Base-by-base conservation (phyloP, 1,139 yeast species). In the Yamadazyma dushanensis region DNA sequence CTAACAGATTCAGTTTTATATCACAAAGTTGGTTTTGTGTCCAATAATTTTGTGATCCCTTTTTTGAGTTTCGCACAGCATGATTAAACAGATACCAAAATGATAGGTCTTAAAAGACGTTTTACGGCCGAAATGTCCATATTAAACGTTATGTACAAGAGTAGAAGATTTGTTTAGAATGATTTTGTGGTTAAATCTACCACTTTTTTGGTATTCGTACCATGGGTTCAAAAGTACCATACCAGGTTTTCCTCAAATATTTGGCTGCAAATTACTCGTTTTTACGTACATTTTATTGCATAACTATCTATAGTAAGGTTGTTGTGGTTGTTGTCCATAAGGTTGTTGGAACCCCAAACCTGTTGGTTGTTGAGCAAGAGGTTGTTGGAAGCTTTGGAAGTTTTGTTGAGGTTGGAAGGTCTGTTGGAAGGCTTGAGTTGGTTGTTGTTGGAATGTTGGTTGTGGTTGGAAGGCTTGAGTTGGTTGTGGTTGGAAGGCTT, bases 401-500 rank as follows among this genome's bases (percentile, higher is more conserved):
- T n/a, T n/a, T n/a, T n/a, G n/a, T 16, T 25, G 38, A 11, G 34
- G 22, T 7, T 31, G 28, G 2, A 15, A 26, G 18, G 26, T 22
- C 26, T 28, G 34, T 24, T 34, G 37, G 10, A 11, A 15, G 5
- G 21, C 10, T 20, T 30, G 26, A 17, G 34, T 17, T 16, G 25
- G 16, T 15, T 29, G 36, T 28, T 47, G 59, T 20, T 35, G 38
- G 22, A 17, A 8, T 15, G 34, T 38, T 17, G 43, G 49, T 17
- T 41, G 43, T n/a, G 40, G 45, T 25, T 48, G 50, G 19, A 39
- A 46, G 14, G 35, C 29, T 25, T 36, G 38, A 14, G 26, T 21
- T 24, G 42, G 47, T 22, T 39, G 51, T 21, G 50, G 59, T 23
- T 45, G 59, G 32, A 41, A 61, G 26, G 39, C 50, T 32, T 39